Base-by-base conservation (phyloP, 2,329 filamentous ascomycete species). In the Cytospora chrysosperma region DNA sequence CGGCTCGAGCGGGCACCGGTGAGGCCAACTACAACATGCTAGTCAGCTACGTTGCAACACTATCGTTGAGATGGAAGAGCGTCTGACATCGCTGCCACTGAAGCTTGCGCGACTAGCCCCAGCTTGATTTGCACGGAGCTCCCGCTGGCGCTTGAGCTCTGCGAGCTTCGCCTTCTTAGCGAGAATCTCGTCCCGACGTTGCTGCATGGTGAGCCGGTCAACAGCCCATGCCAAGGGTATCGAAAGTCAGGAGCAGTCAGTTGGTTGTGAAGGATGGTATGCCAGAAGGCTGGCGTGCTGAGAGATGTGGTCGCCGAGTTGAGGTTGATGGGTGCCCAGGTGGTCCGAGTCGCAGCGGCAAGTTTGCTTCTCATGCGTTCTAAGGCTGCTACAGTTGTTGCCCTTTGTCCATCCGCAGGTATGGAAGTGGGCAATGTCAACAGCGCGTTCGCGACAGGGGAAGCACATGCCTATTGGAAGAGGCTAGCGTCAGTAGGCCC, bases 91-190 rank as follows among this genome's bases (percentile, higher is more conserved):
- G 75, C 83, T 85, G 58, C 85, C 79, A 73, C 86, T 85, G 71
- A 88, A 81, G 74, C 87, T 90, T 72, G 88, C 85, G 69, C 92
- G 86, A 69, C 82, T 87, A 67, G 84, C 85, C 65, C 83, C 86
- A 70, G 91, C 87, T 74, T 96, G 91, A 74, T 85, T 91, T 68
- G 91, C 86, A 65, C 93, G 86, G 70, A 94, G 80, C 75, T 96
- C 93, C 71, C 95, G 87, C 79, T 97, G 93, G 67, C 91, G 87
- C 81, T 97, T 97, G 69, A 99, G 85, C 83, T 98, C 95, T 56
- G 92, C 93, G 72, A 99, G 92, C 82, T 95, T 97, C 67, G 93
- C 94, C 82, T 92, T 94, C 81, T 99, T 99, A 70, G 93, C 93
- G 71, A 95, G 82, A 70, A 99, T 97, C 82, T 99, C 95, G 82